Evolutionary conservation across 176 grass and related monocot species (phyloP), one percentile per base, ranked within the genome.

Genomic region (Oryza rufipogon): DNA sequence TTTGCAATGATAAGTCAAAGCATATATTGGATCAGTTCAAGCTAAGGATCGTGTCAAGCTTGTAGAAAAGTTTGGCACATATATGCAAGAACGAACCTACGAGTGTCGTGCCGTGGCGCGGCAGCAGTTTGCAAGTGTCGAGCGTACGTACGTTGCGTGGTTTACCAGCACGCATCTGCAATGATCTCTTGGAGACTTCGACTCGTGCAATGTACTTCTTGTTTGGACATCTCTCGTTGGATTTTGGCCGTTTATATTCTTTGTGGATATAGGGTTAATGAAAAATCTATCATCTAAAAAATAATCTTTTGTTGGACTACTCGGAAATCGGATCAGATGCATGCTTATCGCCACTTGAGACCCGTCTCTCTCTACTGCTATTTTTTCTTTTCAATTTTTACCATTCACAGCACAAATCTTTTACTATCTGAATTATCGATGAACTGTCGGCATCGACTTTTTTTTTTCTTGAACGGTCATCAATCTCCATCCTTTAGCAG

Each of bases 41-140:
- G 66, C 20, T 11, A 48, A 64, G 47, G 70, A 79, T 61, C 87
- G 48, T 84, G 76, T 71, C 79, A 61, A 64, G 33, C 39, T 88
- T 38, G 76, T 15, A 20, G 49, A 70, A 49, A 42, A 39, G 65
- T 77, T 34, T 77, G 65, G 9, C 74, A 45, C 83, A 61, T 48
- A 39, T 1, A 13, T 13, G 15, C 72, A 61, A 19, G 39, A 41
- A 41, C 7, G 56, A 61, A 61, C 6, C 56, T 19, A 11, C 16
- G 52, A 19, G 12, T 41, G 74, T 16, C 51, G 52, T 56, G 39
- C 1, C 52, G 52, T 20, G 52, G 52, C 52, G 9, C 17, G 52
- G 52, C 76, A 41, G 38, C 56, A 89, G 48, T 41, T 38, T 81
- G 47, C 36, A 70, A 20, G 33, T 20, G 32, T 7, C 34, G 2